These are phyloP conservation scores for Pythium biforme DNA, from an alignment of 352 stramenopile genomes.

Conservation along the genomic window DNA sequence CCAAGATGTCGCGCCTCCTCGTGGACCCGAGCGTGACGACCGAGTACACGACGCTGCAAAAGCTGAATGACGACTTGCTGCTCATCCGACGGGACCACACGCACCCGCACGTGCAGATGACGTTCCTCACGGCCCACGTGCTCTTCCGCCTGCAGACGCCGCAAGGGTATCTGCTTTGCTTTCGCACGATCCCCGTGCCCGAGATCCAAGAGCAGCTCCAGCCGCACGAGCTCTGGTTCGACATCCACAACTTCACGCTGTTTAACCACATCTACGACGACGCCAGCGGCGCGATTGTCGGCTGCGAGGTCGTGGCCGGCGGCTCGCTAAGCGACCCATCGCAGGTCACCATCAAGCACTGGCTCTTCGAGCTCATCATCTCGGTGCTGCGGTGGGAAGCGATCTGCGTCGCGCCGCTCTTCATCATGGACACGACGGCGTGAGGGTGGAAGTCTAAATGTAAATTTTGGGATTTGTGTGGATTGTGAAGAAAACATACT, in stretches of 20 bases:
- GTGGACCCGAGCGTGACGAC: slow-evolving; percentile 47
- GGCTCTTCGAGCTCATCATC: slow-evolving; percentile 67
- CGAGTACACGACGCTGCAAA: slow-evolving; percentile 50
- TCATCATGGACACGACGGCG: slow-evolving; percentile 12
- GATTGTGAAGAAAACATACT: slow-evolving; percentile 1
- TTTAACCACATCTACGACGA: slow-evolving; percentile 62
- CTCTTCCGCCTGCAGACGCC: slow-evolving; percentile 59
- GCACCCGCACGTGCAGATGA: slow-evolving; percentile 39
- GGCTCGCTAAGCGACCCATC: slow-evolving; percentile 52
- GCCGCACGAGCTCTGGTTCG: slow-evolving; percentile 56
- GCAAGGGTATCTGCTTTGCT: slow-evolving; percentile 55
- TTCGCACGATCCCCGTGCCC: slow-evolving; percentile 54
- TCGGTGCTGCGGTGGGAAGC: slow-evolving; percentile 60
- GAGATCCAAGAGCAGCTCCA: slow-evolving; percentile 43
- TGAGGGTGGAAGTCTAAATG: not conserved
- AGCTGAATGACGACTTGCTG: slow-evolving; percentile 48
- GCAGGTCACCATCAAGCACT: slow-evolving; percentile 52
- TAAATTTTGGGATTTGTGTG: slow-evolving; percentile 3
- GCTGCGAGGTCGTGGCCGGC: slow-evolving; percentile 53
- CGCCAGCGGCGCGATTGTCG: slow-evolving; percentile 31
- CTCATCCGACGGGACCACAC: slow-evolving; percentile 61
- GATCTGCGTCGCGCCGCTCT: slow-evolving; percentile 27
- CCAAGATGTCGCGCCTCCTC: slow-evolving; percentile 41
- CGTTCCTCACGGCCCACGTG: slow-evolving; percentile 58
- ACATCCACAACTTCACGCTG: slow-evolving; percentile 61